phyloP scores from a whole-genome alignment of 1,284 basidiomycete species.

The Takashimella tepidaria region DNA sequence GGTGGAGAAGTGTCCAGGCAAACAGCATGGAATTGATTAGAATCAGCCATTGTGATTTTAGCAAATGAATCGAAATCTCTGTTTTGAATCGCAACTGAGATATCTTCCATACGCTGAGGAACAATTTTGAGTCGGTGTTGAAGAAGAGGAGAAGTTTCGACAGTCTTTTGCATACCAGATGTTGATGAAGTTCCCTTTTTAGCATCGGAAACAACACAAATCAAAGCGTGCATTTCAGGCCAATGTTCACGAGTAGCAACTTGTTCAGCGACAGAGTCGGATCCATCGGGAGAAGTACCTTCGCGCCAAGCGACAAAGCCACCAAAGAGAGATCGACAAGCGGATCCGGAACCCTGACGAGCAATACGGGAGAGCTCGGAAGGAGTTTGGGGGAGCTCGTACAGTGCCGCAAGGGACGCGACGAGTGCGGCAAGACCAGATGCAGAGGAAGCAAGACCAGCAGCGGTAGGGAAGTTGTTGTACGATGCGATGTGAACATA shows the following conservation, averaged over 20 bases:
- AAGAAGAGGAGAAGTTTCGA: constrained; percentile 83
- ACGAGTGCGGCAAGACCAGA: constrained; percentile 95
- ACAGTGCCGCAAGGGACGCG: constrained; percentile 80
- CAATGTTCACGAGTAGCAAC: constrained; percentile 83
- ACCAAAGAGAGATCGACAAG: constrained; percentile 94
- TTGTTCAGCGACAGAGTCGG: constrained; percentile 82
- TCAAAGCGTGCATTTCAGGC: constrained; percentile 93
- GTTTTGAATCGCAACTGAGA: constrained; percentile 70
- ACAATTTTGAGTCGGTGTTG: constrained; percentile 89
- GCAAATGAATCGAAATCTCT: constrained; percentile 88
- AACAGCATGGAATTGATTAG: constrained; percentile 97
- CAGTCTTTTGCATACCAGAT: constrained; percentile 93
- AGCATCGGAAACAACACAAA: constrained; percentile 92
- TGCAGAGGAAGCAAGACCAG: constrained; percentile 93
- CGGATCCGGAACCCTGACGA: constrained; percentile 94
- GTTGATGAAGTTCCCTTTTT: constrained; percentile 97
- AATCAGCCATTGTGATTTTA: constrained; percentile 89
- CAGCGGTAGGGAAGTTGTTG: constrained; percentile 99
- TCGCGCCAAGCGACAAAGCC: constrained; percentile 96
- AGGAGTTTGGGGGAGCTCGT: constrained; percentile 66
- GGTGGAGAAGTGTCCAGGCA: constrained; percentile 94
- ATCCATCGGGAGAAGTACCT: constrained; percentile 64
- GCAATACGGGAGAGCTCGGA: constrained; percentile 82
- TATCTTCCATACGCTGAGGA: constrained; percentile 76
- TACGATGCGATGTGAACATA: constrained; percentile 82